Percentiles rank a stretch among this genome's conserved stretches.
These are phyloP conservation scores for Tetrapisispora nanseiensis DNA, from an alignment of 805 yeast species.

Conservation along the genomic window DNA sequence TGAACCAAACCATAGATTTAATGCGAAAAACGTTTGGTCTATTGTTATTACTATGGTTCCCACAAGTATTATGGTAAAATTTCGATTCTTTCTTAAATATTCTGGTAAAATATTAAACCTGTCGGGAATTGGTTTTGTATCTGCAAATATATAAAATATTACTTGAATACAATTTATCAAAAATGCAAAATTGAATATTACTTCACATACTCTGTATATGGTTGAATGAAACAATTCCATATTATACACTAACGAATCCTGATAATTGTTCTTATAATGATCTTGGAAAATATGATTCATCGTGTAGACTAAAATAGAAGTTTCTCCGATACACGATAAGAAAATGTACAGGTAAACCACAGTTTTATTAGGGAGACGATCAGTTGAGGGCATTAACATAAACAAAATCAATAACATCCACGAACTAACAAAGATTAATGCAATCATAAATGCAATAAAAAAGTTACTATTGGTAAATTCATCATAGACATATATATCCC, in stretches of 20 bases:
- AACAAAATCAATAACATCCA: conserved; percentile 64
- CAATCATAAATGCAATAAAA: conserved; percentile 40
- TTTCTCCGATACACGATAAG: conserved; percentile 43
- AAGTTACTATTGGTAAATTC: conserved; percentile 32
- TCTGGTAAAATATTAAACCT: conserved; percentile 15
- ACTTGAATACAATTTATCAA: conserved; percentile 24
- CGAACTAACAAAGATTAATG: conserved; percentile 47
- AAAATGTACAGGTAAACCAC: conserved; percentile 50
- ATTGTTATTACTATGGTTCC: conserved; percentile 7
- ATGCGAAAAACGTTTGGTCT: not conserved
- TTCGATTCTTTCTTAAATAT: conserved; percentile 11
- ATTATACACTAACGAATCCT: conserved; percentile 38
- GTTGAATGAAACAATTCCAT: conserved; percentile 9
- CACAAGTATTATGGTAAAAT: conserved; percentile 10
- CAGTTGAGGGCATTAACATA: conserved; percentile 37
- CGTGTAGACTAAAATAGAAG: conserved; percentile 40
- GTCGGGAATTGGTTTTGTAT: conserved; percentile 1
- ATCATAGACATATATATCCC: not conserved
- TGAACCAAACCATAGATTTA: not conserved
- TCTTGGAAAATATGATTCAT: conserved; percentile 34
- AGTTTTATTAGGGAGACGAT: conserved; percentile 42
- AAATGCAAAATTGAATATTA: conserved; percentile 11
- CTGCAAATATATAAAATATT: conserved; percentile 21
- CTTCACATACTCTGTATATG: conserved; percentile 10
- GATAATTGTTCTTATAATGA: conserved; percentile 45